Conservation (phyloP, 202 grass and related monocot genomes). For the Bolboschoenoplectus hybrid region DNA sequence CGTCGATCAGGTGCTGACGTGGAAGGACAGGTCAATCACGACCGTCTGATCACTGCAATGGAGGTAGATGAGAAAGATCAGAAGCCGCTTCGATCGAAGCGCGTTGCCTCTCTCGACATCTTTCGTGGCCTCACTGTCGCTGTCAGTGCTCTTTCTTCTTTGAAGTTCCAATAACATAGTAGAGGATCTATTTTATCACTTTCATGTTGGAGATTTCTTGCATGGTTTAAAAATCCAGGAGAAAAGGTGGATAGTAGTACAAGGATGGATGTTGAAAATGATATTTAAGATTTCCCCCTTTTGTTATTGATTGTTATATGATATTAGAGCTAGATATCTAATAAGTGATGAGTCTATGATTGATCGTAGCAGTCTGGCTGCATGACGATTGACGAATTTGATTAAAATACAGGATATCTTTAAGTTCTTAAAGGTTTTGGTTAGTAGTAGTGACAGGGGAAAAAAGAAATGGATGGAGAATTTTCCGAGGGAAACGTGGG, state of each 20-base stretch:
- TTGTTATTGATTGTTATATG: background rate
- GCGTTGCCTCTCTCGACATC: constrained; percentile 78
- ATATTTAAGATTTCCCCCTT: background rate
- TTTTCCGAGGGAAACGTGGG: background rate
- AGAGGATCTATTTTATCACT: background rate
- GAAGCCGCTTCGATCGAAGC: constrained; percentile 42
- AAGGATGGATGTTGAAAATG: background rate
- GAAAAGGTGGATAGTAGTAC: background rate
- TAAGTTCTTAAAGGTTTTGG: background rate
- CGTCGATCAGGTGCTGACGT: constrained; percentile 39
- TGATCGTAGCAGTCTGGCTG: background rate
- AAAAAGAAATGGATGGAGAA: background rate
- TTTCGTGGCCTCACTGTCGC: constrained; percentile 97
- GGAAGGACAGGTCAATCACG: constrained; percentile 51
- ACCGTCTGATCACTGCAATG: background rate
- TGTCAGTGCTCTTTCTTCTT: constrained; percentile 38
- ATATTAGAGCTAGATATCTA: background rate
- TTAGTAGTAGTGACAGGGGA: background rate
- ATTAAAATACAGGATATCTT: background rate
- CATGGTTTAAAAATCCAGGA: background rate
- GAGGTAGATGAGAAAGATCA: constrained; percentile 11
- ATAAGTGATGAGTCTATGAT: background rate
- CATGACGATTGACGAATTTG: background rate
- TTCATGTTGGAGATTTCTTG: background rate
- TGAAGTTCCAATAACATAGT: background rate